A percentile compares a stretch with the other conserved stretches of the same genome.
Evolutionary conservation across 1,139 yeast species (phyloP).

Genomic region (Hyphopichia pseudoburtonii): DNA sequence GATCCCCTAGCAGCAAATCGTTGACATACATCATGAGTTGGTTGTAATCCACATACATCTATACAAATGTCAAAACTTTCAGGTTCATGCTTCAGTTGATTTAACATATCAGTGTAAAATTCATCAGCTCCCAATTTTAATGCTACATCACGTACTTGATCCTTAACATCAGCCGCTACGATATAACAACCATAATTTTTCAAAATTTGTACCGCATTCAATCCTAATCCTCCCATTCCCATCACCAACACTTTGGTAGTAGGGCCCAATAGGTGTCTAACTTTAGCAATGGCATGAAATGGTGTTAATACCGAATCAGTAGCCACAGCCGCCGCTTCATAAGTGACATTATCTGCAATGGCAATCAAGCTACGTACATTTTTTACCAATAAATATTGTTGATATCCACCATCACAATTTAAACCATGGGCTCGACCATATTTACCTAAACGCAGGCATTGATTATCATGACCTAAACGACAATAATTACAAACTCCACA

Average conservation of each 20-base stretch:
- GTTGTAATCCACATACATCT: conserved; percentile 48
- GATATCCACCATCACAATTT: conserved; percentile 51
- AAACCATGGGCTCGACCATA: conserved; percentile 37
- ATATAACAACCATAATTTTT: conserved; percentile 40
- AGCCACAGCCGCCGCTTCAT: conserved; percentile 49
- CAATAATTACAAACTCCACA: conserved; percentile 49
- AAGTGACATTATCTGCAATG: conserved; percentile 48
- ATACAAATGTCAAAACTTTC: conserved; percentile 41
- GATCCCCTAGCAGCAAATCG: conserved; percentile 38
- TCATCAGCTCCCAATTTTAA: conserved; percentile 43
- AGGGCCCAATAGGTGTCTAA: conserved; percentile 31
- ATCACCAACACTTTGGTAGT: conserved; percentile 41
- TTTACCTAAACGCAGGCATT: conserved; percentile 21
- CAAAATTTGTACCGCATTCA: conserved; percentile 49
- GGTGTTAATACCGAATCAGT: conserved; percentile 54
- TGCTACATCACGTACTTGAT: conserved; percentile 29
- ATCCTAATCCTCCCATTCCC: conserved; percentile 54
- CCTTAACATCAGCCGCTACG: conserved; percentile 41
- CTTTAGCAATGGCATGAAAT: conserved; percentile 48
- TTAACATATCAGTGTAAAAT: conserved; percentile 34
- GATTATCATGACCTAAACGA: conserved; percentile 42
- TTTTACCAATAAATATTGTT: conserved; percentile 40
- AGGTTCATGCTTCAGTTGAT: conserved; percentile 22
- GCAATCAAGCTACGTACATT: conserved; percentile 39
- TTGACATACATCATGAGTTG: conserved; percentile 34